A percentile compares a stretch with the other conserved stretches of the same genome.
Evolutionary conservation across 345 rosid species (phyloP).

Genomic region (Diplotaxis tenuifolia): DNA sequence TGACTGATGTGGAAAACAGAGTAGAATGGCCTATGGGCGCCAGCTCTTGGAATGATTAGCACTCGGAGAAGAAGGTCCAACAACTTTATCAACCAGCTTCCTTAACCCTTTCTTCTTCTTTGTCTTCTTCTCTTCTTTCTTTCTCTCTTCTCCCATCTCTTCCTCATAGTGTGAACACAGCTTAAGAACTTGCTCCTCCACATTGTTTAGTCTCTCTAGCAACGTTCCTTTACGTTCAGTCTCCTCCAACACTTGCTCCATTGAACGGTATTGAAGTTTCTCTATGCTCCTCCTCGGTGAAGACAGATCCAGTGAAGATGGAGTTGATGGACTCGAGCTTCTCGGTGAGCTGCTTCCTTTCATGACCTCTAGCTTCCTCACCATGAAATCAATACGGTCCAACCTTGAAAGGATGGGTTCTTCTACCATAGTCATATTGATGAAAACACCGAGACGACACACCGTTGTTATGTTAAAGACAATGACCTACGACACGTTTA

Average conservation of each 20-base stretch:
- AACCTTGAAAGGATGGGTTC: background rate
- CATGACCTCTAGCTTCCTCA: constrained; percentile 28
- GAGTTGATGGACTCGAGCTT: constrained; percentile 33
- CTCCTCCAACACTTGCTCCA: constrained; percentile 34
- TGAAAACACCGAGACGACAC: background rate
- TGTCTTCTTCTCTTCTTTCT: background rate
- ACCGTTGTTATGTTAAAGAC: background rate
- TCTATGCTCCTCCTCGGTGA: constrained; percentile 28
- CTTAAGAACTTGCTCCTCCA: constrained; percentile 37
- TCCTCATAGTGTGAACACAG: constrained; percentile 24
- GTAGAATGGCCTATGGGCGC: background rate
- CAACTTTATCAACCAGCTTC: constrained; percentile 31
- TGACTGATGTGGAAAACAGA: too few species aligned
- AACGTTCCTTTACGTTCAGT: constrained; percentile 29
- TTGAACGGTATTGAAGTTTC: constrained; percentile 26
- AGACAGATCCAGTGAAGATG: constrained; percentile 23
- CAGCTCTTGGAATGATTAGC: constrained; percentile 19
- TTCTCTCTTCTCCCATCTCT: constrained; percentile 19
- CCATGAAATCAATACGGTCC: background rate
- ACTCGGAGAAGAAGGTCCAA: constrained; percentile 39
- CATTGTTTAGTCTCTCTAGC: constrained; percentile 34
- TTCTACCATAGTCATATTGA: background rate
- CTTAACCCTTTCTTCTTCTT: constrained; percentile 33
- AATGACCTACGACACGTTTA: background rate
- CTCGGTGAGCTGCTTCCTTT: too few species aligned